Conservation (phyloP, 371 early-diverging fungal genomes). For the Coelomomyces lativittatus region DNA sequence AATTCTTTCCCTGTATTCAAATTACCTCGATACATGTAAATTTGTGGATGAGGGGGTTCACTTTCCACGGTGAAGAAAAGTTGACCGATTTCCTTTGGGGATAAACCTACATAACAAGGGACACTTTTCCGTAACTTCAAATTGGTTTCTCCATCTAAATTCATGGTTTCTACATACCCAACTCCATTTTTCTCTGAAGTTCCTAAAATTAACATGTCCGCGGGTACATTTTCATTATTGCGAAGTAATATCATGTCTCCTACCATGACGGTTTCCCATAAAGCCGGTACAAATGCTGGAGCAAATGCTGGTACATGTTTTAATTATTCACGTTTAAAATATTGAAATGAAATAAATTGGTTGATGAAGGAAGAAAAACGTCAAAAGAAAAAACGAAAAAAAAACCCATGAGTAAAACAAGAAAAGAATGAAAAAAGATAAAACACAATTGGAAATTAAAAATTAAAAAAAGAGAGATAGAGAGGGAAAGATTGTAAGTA, state of each 20-base stretch:
- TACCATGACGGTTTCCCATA: background rate
- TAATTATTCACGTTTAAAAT: too few relatives aligned
- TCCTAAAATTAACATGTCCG: slow-evolving; percentile 36
- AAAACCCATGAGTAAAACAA: too few relatives aligned
- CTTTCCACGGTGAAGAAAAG: background rate
- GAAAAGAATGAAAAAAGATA: too few relatives aligned
- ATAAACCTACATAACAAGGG: slow-evolving; percentile 3
- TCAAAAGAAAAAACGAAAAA: too few relatives aligned
- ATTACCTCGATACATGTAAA: slow-evolving; percentile 54
- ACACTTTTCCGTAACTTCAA: slow-evolving; percentile 24
- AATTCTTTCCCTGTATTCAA: background rate
- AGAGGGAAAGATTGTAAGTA: too few relatives aligned
- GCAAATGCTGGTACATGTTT: too few relatives aligned
- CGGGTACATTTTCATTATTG: slow-evolving; percentile 36
- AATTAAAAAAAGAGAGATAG: too few relatives aligned
- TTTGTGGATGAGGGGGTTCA: slow-evolving; percentile 23
- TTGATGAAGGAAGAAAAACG: too few relatives aligned
- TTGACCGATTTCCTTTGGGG: background rate
- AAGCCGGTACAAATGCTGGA: background rate
- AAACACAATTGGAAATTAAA: too few relatives aligned
- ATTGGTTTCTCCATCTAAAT: slow-evolving; percentile 55
- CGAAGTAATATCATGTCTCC: slow-evolving; percentile 6
- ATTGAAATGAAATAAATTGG: too few relatives aligned
- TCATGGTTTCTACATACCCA: slow-evolving; percentile 48
- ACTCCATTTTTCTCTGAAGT: slow-evolving; percentile 19